A percentile compares a stretch with the other conserved stretches of the same genome.
phyloP scores from a whole-genome alignment of 305 asterid genomes.

The Fraxinus ornus region DNA sequence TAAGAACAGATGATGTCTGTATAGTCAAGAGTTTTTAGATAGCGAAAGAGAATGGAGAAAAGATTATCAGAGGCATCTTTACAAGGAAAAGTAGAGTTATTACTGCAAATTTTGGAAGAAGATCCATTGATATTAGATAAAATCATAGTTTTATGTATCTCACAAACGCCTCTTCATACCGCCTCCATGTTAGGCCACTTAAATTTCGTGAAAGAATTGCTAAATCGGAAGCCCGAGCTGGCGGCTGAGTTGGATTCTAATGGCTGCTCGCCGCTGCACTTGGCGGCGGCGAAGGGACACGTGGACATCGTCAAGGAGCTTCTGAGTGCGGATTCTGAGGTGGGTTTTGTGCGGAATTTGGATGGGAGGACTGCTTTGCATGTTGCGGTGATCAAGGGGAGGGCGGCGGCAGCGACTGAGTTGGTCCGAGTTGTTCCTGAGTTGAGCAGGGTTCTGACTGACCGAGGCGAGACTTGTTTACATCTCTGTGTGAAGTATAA shows the following conservation, averaged over 20 bases:
- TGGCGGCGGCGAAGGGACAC: conserved; percentile 44
- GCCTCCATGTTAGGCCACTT: conserved; percentile 33
- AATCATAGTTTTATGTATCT: conserved; percentile 28
- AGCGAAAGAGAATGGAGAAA: conserved; percentile 32
- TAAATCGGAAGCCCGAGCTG: conserved; percentile 32
- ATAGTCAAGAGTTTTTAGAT: not conserved
- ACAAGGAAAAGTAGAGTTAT: conserved; percentile 30
- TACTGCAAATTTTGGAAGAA: conserved; percentile 25
- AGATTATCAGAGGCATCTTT: conserved; percentile 37
- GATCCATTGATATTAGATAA: conserved; percentile 36
- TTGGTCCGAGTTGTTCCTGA: conserved; percentile 29
- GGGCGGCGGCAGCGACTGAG: conserved; percentile 35
- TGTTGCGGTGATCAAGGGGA: conserved; percentile 40
- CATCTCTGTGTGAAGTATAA: conserved; percentile 41
- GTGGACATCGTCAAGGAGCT: conserved; percentile 38
- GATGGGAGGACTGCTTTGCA: conserved; percentile 49
- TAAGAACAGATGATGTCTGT: not conserved
- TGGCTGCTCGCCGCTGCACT: conserved; percentile 45
- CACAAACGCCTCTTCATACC: conserved; percentile 38
- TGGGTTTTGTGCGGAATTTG: conserved; percentile 25
- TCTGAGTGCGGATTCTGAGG: conserved; percentile 25
- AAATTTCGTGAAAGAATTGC: conserved; percentile 13
- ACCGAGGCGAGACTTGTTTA: conserved; percentile 41
- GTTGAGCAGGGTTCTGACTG: conserved; percentile 26
- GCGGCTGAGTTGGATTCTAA: conserved; percentile 39